Percentiles rank a stretch among this genome's conserved stretches.
phyloP scores from a whole-genome alignment of 306 rosid genomes.

The Bauhinia variegata region DNA sequence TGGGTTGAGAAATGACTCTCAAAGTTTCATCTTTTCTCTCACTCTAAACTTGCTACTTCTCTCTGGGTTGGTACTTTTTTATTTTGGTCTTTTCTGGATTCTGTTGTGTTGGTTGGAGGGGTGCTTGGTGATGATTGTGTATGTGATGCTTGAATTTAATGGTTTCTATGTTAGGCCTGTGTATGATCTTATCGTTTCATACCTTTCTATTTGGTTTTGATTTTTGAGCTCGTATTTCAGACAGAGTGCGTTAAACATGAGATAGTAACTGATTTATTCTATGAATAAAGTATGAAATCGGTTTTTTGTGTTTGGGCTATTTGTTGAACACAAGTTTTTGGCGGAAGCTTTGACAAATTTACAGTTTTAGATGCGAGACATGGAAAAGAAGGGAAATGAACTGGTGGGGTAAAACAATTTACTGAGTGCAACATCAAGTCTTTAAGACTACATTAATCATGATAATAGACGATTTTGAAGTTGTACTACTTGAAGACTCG shows the following conservation, averaged over 20 bases:
- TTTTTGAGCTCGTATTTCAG: slow-evolving; percentile 23
- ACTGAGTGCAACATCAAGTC: neutral
- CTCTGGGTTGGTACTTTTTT: neutral
- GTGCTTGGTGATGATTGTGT: slow-evolving; percentile 3
- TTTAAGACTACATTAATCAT: slow-evolving; percentile 10
- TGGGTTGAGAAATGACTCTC: neutral
- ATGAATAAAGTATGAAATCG: slow-evolving; percentile 30
- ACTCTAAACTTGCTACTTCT: slow-evolving; percentile 6
- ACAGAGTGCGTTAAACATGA: slow-evolving; percentile 32
- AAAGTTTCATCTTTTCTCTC: slow-evolving; percentile 25
- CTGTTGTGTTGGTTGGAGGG: neutral
- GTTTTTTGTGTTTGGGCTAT: slow-evolving; percentile 1
- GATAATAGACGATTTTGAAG: slow-evolving; percentile 14
- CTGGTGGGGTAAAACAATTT: slow-evolving; percentile 17
- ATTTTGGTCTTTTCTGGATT: neutral
- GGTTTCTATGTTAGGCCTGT: neutral
- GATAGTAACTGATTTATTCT: slow-evolving; percentile 30
- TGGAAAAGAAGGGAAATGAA: slow-evolving; percentile 1
- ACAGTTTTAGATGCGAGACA: neutral
- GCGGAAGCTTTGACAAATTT: slow-evolving; percentile 28
- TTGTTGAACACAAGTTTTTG: slow-evolving; percentile 29
- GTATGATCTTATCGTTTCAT: neutral
- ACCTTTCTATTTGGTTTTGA: slow-evolving; percentile 1
- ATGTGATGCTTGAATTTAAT: slow-evolving; percentile 14
- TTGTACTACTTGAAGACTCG: neutral